Evolutionary conservation across 345 rosid genomes (phyloP), one percentile per base, ranked within the genome.

Genomic region (Acer negundo): DNA sequence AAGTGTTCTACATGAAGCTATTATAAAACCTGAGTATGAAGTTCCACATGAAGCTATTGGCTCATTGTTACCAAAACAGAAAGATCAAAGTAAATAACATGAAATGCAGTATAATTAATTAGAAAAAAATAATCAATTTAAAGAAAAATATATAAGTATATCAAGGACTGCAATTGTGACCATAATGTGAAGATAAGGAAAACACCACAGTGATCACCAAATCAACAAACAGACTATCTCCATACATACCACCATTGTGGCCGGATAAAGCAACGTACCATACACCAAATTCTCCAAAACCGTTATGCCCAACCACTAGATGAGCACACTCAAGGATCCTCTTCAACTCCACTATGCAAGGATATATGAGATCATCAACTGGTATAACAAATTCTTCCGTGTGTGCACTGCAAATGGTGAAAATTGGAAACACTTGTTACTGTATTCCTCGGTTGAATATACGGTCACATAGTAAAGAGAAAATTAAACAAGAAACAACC

Each of bases 241-340:
- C 74, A 79, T 47, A 56, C 46, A 76, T 13, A 23, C 9, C 65
- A 38, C n/a, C 28, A 1, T 46, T 46, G 49, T 46, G 35, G 42
- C 9, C 9, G 26, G 70, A 12, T 24, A 47, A 74, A 74, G 78
- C 23, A 73, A 79, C 87, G n/a, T 91, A 95, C 98, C 99, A 94
- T 77, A 95, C 7, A 62, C 84, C 85, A 80, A 95, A 95, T 77
- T 94, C 95, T 71, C 94, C 97, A 77, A 82, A 78, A 81, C 90
- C 95, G 80, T 89, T 86, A 80, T 87, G 94, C 74, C 98, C 97
- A 20, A 94, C 73, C 70, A 95, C 83, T 17, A 93, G 86, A 84
- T 80, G 78, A 61, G 86, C 83, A 89, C 81, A 83, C 51, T 87
- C 83, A 8, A 94, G 92, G 78, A 94, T 86, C 80, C 85, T 90